Conservation (phyloP, 1,139 yeast species). For the Yamadazyma sp. region DNA sequence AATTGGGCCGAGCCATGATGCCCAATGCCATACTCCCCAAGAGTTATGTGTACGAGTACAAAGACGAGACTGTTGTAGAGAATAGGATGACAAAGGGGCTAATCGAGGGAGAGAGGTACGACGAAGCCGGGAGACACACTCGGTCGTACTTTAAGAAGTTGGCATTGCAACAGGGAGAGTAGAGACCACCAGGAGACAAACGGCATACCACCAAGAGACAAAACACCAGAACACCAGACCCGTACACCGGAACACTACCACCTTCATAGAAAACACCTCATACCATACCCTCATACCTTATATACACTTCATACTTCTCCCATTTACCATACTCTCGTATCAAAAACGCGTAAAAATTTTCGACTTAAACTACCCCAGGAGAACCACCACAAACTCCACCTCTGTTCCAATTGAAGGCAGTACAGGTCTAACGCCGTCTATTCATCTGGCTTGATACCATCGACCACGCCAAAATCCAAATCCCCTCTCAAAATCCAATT, state of each 20-base stretch:
- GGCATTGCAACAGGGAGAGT: neutral
- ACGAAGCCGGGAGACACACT: constrained; percentile 37
- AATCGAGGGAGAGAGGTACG: constrained; percentile 13
- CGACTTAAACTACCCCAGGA: neutral
- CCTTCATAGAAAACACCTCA: too few relatives aligned
- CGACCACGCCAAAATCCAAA: too few relatives aligned
- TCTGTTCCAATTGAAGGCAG: neutral
- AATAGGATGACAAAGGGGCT: constrained; percentile 36
- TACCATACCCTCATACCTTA: too few relatives aligned
- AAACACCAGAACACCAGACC: too few relatives aligned
- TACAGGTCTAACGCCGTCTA: too few relatives aligned
- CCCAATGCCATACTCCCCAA: constrained; percentile 52
- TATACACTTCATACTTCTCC: too few relatives aligned
- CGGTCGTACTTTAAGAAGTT: constrained; percentile 38
- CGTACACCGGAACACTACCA: too few relatives aligned
- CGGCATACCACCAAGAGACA: too few relatives aligned
- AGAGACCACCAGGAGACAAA: neutral
- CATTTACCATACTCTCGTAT: too few relatives aligned
- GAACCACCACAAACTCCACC: neutral
- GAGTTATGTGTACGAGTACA: constrained; percentile 36
- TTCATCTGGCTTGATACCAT: neutral
- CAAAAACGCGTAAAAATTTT: constrained; percentile 8
- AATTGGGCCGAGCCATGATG: constrained; percentile 67
- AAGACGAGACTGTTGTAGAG: constrained; percentile 15
- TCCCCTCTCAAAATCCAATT: too few relatives aligned